Base-by-base conservation (phyloP, 352 stramenopile species). In the Blastocystis sp. region DNA sequence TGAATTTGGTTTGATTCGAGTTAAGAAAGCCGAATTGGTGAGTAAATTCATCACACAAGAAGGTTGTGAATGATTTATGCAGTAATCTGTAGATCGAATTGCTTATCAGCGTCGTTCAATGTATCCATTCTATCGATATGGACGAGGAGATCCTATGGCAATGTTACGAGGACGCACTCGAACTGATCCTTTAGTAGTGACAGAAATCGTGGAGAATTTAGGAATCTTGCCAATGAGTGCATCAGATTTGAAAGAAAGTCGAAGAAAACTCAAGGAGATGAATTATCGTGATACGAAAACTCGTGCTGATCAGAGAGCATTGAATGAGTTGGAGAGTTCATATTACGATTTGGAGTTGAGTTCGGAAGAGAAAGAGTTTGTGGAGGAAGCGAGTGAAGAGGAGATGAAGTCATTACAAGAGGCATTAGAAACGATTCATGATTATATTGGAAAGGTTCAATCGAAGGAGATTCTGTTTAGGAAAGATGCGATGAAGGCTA, bases 321-420 rank as follows among this genome's bases (percentile, higher is more conserved):
- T 78, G 66, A 78, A 78, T 56, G 66, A 78, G 66, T n/a, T 78
- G 66, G 66, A 78, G 66, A 78, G 66, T 35, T n/a, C 14, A 0
- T 58, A 58, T n/a, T 52, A 52, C n/a, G 66, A 78, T n/a, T 42
- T 43, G n/a, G 66, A 78, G 37, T 35, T 78, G 66, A 51, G 5
- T 5, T 29, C 39, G 29, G 66, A 78, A 6, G 66, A 78, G 24
- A 35, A 78, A n/a, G 21, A 21, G 0, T 78, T 78, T 27, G 12
- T 49, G 12, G 7, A 35, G 7, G 21, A 80, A 19, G 24, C 37
- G 43, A 49, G 14, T 16, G 69, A 80, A 4, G 43, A 80, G 43
- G 69, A 80, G 27, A 24, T n/a, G 51, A 54, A 80, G 69, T 4
- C 12, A 27, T 27, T 61, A 1, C 58, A n/a, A 11, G 51, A 43